These are phyloP conservation scores for Cercospora brassicicola DNA, from an alignment of 2,329 filamentous ascomycete species.

Conservation along the genomic window DNA sequence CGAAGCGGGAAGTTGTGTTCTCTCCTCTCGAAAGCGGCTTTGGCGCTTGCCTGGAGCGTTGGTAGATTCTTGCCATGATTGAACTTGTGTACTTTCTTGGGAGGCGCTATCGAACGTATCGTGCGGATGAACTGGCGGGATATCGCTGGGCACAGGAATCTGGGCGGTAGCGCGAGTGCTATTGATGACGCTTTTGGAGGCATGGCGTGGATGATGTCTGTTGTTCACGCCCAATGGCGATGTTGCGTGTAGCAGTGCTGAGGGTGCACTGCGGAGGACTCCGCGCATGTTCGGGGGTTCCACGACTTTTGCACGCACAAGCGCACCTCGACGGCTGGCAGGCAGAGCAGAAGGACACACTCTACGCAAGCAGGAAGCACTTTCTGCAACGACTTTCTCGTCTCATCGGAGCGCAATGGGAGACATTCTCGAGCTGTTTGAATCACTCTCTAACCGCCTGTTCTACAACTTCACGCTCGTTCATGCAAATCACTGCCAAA, in stretches of 20 bases:
- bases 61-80: constrained; percentile 53
- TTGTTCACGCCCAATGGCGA: not conserved
- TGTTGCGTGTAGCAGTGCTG: not conserved
- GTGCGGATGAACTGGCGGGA: constrained; percentile 41
- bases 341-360: not conserved
- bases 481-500: not conserved
- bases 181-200: constrained; percentile 29
- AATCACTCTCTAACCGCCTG: not conserved
- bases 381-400: not conserved
- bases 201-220: constrained; percentile 27
- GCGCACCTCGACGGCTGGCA: not conserved
- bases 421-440: not conserved
- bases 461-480: not conserved
- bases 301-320: constrained; percentile 3
- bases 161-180: constrained; percentile 35
- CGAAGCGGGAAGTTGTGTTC: constrained; percentile 62
- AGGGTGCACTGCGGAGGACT: not conserved
- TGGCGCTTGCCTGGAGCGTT: constrained; percentile 56
- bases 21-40: constrained; percentile 61
- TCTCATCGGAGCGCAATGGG: not conserved
- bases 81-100: constrained; percentile 52
- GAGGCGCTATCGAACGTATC: constrained; percentile 60
- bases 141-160: constrained; percentile 38
- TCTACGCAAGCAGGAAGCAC: not conserved
- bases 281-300: not conserved